A percentile compares a stretch with the other conserved stretches of the same genome.
These are phyloP conservation scores for Boletus sensibilis DNA, from an alignment of 768 basidiomycete species.

Conservation along the genomic window DNA sequence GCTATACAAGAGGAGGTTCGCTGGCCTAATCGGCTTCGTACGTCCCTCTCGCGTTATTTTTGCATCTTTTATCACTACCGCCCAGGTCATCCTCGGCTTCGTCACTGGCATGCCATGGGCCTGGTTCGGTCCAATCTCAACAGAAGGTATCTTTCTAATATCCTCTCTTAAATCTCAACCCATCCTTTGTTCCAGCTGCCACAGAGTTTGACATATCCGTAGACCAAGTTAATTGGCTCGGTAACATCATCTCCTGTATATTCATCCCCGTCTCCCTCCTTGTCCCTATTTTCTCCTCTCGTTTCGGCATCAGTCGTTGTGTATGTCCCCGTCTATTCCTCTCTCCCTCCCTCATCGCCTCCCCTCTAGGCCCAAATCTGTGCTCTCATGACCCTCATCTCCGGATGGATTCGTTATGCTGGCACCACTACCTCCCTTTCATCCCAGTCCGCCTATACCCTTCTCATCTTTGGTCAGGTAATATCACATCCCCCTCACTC, in stretches of 20 bases:
- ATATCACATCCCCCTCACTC: not conserved
- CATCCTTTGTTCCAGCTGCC: conserved; percentile 42
- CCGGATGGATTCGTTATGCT: conserved; percentile 77
- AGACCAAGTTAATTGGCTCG: conserved; percentile 77
- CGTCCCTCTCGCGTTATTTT: not conserved
- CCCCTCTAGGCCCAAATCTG: conserved; percentile 61
- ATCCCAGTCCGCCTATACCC: conserved; percentile 52
- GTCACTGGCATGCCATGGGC: conserved; percentile 67
- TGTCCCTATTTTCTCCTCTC: conserved; percentile 55
- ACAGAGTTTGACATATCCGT: conserved; percentile 66
- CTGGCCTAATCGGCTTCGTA: conserved; percentile 63
- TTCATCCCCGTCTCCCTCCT: conserved; percentile 63
- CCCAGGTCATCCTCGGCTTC: conserved; percentile 59
- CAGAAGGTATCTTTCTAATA: conserved; percentile 46
- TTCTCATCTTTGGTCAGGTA: conserved; percentile 74
- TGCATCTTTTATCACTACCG: not conserved
- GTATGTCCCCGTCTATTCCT: conserved; percentile 42
- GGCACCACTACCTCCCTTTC: conserved; percentile 60
- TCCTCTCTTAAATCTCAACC: not conserved
- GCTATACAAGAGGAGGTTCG: conserved; percentile 68
- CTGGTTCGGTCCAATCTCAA: conserved; percentile 86
- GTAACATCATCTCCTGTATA: conserved; percentile 60
- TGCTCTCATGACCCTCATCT: conserved; percentile 49
- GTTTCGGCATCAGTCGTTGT: conserved; percentile 60
- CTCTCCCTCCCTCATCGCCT: not conserved